Base-by-base conservation (phyloP, 306 rosid species). In the Quercus parvula region DNA sequence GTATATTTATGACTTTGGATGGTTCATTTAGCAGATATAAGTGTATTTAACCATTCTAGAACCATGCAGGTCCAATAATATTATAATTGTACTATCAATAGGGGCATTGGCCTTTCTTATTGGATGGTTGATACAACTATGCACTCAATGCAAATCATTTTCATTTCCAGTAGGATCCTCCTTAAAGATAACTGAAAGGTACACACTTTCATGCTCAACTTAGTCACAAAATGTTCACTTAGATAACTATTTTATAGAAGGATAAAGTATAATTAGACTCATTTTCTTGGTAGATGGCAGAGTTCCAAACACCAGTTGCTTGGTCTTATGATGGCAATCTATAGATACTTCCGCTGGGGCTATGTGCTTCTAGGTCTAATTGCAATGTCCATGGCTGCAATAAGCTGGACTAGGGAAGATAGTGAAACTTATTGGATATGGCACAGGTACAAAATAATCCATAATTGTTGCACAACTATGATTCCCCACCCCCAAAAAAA, bases 81-180 rank as follows among this genome's bases (percentile, higher is more conserved):
- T 76, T 44, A 41, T 24, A 4, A 27, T 76, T 41, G 79, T 76
- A 7, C 44, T 76, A 15, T 24, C 79, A 51, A 6, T 76, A 35
- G 79, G 73, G 54, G 79, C 63, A 64, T 15, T 57, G 64, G 73
- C 73, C 27, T 70, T 76, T 46, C 73, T 76, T 67, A 51, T 49
- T 28, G 72, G 62, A 7, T 76, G 79, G 73, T 41, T 46, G 59
- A 76, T 51, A 49, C 73, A 76, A 24, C 51, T 76, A 6, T 28
- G n/a, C 73, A 76, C 30, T 35, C 33, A 13, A 11, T 11, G 6
- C 63, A 76, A 64, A 12, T 49, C 54, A 27, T 59, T 18, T 27
- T 76, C 72, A 6, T 44, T 64, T 19, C 5, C 1, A 12, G 5
- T 25, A 51, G 33, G 24, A 64, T 44, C 72, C 54, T 49, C 54